Conservation (phyloP, 371 early-diverging fungal species). For the Capillidium heterosporum region DNA sequence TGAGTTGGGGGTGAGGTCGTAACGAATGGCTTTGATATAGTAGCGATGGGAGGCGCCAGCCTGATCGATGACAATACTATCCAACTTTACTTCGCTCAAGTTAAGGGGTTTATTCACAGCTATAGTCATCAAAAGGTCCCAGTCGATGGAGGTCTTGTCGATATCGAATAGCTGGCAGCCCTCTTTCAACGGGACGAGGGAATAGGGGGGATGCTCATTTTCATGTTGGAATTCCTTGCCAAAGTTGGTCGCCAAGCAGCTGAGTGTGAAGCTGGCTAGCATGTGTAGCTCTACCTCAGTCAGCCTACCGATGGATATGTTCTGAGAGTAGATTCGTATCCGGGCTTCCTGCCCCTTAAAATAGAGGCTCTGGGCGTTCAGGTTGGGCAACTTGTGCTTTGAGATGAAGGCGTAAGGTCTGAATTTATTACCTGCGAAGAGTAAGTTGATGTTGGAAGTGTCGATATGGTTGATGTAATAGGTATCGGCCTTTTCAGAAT, state of each 20-base stretch:
- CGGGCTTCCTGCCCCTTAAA: not conserved
- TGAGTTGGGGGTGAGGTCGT: slow-evolving; percentile 20
- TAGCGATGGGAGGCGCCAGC: slow-evolving; percentile 34
- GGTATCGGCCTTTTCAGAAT: no score
- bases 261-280: no score
- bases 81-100: slow-evolving; percentile 9
- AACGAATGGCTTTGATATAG: slow-evolving; percentile 22
- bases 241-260: slow-evolving; percentile 13
- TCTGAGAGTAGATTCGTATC: no score
- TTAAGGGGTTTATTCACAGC: slow-evolving; percentile 7
- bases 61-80: slow-evolving; percentile 27
- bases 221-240: slow-evolving; percentile 28
- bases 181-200: slow-evolving; percentile 27
- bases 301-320: no score
- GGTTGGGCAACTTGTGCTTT: slow-evolving; percentile 21
- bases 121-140: slow-evolving; percentile 23
- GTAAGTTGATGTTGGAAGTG: slow-evolving; percentile 9
- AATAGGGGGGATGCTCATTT: slow-evolving; percentile 26
- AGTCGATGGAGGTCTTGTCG: slow-evolving; percentile 23
- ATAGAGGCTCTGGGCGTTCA: slow-evolving; percentile 22
- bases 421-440: slow-evolving; percentile 4
- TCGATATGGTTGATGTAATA: slow-evolving; percentile 9
- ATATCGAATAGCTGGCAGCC: slow-evolving; percentile 7
- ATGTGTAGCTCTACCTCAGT: no score
- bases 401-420: slow-evolving; percentile 14